Base-by-base conservation (phyloP, 495 filamentous ascomycete genomes). In the Articulospora tetracladia region DNA sequence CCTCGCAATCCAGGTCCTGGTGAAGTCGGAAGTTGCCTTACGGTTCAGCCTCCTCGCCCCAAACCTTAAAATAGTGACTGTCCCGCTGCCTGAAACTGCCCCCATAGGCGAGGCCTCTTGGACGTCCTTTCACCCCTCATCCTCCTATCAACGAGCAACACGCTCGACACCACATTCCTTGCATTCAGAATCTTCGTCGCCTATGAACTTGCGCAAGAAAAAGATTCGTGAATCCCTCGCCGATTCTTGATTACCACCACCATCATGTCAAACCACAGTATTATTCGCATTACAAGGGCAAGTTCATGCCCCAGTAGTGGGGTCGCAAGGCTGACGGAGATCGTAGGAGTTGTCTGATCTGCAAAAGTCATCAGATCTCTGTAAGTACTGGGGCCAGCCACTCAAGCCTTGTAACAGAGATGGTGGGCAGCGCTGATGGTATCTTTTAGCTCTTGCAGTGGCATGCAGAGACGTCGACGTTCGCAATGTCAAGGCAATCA, bases 381-480 rank as follows among this genome's bases (percentile, higher is more conserved):
- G 91, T 94, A 81, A 69, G 86, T 69, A 59, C 25, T 28, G 47
- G 60, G 54, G 61, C 7, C 17, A 20, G 24, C 20, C 6, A 39
- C 13, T 3, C 2, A 30, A 24, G 55, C 41, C 25, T 28, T 53
- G 51, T 1, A 53, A 4, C 13, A 1, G 1, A 20, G 22, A 28
- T 34, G 22, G 32, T 44, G 4, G 39, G 39, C 39, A 44, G 11
- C 2, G 15, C 27, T 23, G 22, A 39, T 24, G 11, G 19, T 51
- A 22, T 49, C 24, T 15, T n/a, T n/a, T 47, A 94, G 91, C 92
- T 25, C 81, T 97, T 62, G 90, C 92, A 19, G 91, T 97, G 57
- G 86, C 86, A 36, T 96, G 88, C 67, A 79, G 86, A 32, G 94
- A 98, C 69, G 83, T 83, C 58, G 91, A 98, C 72, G 87, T 97